Conservation (phyloP, 2,329 filamentous ascomycete genomes). For the Diaporthe destruens region DNA sequence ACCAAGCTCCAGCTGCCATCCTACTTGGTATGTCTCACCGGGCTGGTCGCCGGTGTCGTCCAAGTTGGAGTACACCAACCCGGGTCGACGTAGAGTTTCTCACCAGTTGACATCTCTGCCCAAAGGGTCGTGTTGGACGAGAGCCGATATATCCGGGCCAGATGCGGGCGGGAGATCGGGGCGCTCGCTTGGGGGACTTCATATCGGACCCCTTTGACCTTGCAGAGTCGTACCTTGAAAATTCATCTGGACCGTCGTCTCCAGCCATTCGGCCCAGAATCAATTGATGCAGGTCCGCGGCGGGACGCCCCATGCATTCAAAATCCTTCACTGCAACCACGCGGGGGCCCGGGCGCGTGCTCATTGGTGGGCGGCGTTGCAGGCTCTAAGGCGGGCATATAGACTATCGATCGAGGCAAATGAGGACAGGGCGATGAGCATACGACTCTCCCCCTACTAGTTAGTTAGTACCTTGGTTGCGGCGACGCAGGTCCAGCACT, state of each 20-base stretch:
- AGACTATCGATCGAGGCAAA: conserved; percentile 29
- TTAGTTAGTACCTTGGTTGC: conserved; percentile 23
- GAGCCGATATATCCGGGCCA: conserved; percentile 14
- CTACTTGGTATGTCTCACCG: background rate
- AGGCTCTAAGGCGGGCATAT: background rate
- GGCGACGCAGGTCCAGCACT: background rate
- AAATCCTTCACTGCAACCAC: conserved; percentile 29
- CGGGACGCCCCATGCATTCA: conserved; percentile 15
- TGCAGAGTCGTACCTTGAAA: background rate
- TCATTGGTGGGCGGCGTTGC: conserved; percentile 22
- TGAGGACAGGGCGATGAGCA: conserved; percentile 7
- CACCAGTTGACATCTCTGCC: background rate
- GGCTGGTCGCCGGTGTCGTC: background rate
- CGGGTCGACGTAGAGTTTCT: background rate
- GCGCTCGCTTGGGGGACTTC: background rate
- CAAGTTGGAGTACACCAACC: background rate
- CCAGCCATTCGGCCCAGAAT: conserved; percentile 15
- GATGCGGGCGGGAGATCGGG: background rate
- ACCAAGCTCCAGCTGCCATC: background rate
- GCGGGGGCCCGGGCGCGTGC: background rate
- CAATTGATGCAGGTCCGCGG: conserved; percentile 31
- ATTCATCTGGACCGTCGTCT: conserved; percentile 1
- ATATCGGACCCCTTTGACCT: background rate
- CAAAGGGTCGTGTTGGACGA: background rate
- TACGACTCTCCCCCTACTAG: conserved; percentile 3